Base-by-base conservation (phyloP, 2,329 filamentous ascomycete species). In the Lecanicillium sp. region DNA sequence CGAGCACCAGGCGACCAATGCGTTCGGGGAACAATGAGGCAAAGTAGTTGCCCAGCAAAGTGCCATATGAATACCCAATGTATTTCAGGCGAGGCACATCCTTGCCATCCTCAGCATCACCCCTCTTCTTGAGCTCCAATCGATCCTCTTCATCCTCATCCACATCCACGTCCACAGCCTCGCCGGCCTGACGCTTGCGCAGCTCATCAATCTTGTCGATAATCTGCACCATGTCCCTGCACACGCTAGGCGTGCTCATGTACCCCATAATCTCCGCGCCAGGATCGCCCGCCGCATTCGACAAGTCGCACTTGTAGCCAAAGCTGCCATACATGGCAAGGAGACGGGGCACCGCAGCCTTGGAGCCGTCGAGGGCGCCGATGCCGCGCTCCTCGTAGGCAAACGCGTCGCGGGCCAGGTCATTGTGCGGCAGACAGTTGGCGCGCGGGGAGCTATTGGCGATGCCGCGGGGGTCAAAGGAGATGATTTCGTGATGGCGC, bases 21-120 rank as follows among this genome's bases (percentile, higher is more conserved):
- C 46, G 44, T 4, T 46, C 46, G 3, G 46, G 46, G 12, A 39
- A 49, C 35, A 49, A 41, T 1, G 46, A 49, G 1, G 46, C 46
- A 30, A 49, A 47, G 1, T 42, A 41, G 32, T 47, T 49, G 0
- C 47, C 47, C 8, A 48, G 19, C 1, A 43, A 13, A 13, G 41
- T 46, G 9, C 46, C 14, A 57, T 70, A 71, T 12, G 60, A 65
- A 32, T 67, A 56, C 0, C 66, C 64, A 58, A 63, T 65, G 43
- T 67, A 69, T 43, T 61, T 59, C 20, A 67, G 42, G 9, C 45
- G 44, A 6, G 46, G 32, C 30, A 37, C 32, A 12, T 43, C 40
- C 4, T 18, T 12, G 8, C 9, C 35, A 34, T 37, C 30, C 17
- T 35, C 27, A 5, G 13, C 20, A 9, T 5, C 10, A 5, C 6